Conservation (phyloP, 441 rosid genomes). For the Francoa sonchifolia region DNA sequence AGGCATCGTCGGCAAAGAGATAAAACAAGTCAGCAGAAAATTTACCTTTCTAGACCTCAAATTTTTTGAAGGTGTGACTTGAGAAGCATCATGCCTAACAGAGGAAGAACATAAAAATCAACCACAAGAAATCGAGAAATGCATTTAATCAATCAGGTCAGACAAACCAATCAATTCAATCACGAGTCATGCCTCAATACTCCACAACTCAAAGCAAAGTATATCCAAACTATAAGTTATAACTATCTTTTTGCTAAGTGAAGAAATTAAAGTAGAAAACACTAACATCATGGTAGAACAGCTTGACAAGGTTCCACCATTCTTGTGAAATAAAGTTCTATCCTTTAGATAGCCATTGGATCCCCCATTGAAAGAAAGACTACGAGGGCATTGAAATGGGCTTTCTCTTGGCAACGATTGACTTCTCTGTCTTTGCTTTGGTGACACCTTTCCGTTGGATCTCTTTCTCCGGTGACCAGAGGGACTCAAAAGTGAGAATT, state of each 20-base stretch:
- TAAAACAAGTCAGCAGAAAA: slow-evolving; percentile 3
- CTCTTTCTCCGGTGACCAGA: slow-evolving; percentile 19
- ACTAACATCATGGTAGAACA: slow-evolving; percentile 29
- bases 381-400: slow-evolving; percentile 17
- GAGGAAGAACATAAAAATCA: slow-evolving; percentile 5
- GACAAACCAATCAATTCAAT: slow-evolving; percentile 9
- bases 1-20: slow-evolving; percentile 5
- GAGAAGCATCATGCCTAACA: slow-evolving; percentile 31
- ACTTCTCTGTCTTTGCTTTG: slow-evolving; percentile 14
- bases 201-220: not conserved
- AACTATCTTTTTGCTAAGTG: not conserved
- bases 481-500: slow-evolving; percentile 24
- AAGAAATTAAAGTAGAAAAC: slow-evolving; percentile 4
- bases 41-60: slow-evolving; percentile 37
- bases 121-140: slow-evolving; percentile 1
- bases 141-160: slow-evolving; percentile 6
- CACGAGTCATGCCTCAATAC: slow-evolving; percentile 4
- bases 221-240: not conserved
- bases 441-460: slow-evolving; percentile 17
- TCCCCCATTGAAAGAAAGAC: slow-evolving; percentile 16
- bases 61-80: slow-evolving; percentile 19
- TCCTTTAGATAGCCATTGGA: slow-evolving; percentile 17
- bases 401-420: slow-evolving; percentile 23
- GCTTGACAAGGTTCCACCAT: slow-evolving; percentile 10
- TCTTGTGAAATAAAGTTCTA: slow-evolving; percentile 18